phyloP scores from a whole-genome alignment of 2,329 filamentous ascomycete species.

The Xylariaceae sp. region DNA sequence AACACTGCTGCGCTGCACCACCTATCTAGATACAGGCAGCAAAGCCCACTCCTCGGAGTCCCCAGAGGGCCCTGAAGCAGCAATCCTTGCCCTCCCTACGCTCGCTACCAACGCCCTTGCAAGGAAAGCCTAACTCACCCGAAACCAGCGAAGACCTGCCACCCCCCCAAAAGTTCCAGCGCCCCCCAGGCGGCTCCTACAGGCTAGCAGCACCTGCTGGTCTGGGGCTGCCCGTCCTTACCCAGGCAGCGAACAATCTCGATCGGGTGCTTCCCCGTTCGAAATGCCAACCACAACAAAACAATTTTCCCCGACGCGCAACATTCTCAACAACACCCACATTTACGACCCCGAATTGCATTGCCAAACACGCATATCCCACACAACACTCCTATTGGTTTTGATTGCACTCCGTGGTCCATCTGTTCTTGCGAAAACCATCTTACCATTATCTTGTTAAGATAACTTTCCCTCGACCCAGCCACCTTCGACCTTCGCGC shows the following conservation, averaged over 20 bases:
- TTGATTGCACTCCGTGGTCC: neutral
- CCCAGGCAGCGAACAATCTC: slow-evolving; percentile 6
- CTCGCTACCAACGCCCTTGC: too few species aligned
- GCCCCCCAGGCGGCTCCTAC: neutral
- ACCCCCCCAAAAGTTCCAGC: neutral
- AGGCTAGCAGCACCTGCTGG: neutral
- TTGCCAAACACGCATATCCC: slow-evolving; percentile 12
- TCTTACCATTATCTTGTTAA: neutral
- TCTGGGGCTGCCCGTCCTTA: neutral
- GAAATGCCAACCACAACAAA: slow-evolving; percentile 29
- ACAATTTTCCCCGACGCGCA: slow-evolving; percentile 30
- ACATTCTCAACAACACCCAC: slow-evolving; percentile 15
- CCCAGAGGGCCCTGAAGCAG: too few species aligned
- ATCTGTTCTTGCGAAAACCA: slow-evolving; percentile 8
- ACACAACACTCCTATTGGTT: neutral
- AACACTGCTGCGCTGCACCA: neutral
- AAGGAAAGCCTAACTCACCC: neutral
- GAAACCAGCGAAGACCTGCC: slow-evolving; percentile 1
- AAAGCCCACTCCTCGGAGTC: neutral
- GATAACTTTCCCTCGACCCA: neutral
- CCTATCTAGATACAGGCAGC: neutral
- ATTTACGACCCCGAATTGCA: neutral
- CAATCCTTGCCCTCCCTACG: too few species aligned
- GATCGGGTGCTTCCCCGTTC: slow-evolving; percentile 17
- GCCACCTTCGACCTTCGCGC: slow-evolving; percentile 19